Evolutionary conservation across 2,329 filamentous ascomycete genomes (phyloP).

Genomic region (Aureobasidium sp.): DNA sequence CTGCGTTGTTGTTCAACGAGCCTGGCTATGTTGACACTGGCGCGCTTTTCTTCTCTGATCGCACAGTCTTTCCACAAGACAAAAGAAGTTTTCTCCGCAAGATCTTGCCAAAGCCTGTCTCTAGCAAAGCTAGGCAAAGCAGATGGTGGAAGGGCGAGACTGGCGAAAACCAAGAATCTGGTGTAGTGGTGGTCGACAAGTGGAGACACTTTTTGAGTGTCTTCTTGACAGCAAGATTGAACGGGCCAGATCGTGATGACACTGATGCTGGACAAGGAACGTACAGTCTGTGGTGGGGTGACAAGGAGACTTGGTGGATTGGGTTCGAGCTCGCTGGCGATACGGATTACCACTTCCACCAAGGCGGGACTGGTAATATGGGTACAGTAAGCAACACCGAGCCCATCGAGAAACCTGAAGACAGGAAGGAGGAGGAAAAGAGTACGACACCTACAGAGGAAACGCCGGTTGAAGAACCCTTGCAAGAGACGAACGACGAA

Average conservation of each 20-base stretch:
- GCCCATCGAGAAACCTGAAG: neutral
- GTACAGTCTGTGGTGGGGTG: slow-evolving; percentile 30
- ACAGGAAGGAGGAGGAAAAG: neutral
- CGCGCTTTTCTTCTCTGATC: slow-evolving; percentile 40
- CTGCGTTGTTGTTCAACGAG: slow-evolving; percentile 35
- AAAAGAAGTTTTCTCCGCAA: slow-evolving; percentile 33
- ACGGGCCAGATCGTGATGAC: slow-evolving; percentile 38
- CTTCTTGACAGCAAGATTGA: slow-evolving; percentile 33
- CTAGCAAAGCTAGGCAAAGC: slow-evolving; percentile 30
- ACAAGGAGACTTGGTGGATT: slow-evolving; percentile 44
- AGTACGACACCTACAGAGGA: neutral
- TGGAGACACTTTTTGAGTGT: slow-evolving; percentile 38
- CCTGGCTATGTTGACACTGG: slow-evolving; percentile 34
- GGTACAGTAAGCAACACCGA: slow-evolving; percentile 21
- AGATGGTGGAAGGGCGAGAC: slow-evolving; percentile 31
- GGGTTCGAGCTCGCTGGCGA: slow-evolving; percentile 40
- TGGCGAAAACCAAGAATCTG: slow-evolving; percentile 37
- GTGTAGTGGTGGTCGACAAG: slow-evolving; percentile 40
- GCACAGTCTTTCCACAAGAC: slow-evolving; percentile 33
- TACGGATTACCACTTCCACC: slow-evolving; percentile 36
- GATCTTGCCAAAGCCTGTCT: slow-evolving; percentile 36
- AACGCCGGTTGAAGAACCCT: neutral
- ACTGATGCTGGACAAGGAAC: slow-evolving; percentile 28
- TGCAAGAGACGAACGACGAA: neutral
- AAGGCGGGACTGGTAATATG: slow-evolving; percentile 31